Evolutionary conservation across 352 stramenopile genomes (phyloP), one percentile per base, ranked within the genome.

Genomic region (Discostella stelligera): DNA sequence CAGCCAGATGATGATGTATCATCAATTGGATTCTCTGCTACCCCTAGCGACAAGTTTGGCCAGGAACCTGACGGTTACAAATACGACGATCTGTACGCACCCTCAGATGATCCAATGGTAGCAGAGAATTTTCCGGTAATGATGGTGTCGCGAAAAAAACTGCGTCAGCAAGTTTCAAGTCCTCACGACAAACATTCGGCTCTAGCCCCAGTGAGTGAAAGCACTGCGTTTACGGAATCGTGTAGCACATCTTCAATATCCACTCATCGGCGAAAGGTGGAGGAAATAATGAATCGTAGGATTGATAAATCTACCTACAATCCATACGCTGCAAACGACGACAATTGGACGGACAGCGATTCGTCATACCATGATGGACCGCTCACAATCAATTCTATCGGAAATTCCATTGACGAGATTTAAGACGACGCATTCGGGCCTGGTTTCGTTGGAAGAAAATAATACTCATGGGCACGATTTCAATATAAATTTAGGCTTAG

Each of bases 281-380:
- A 72, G 16, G 65, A 64, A 30, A 72, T 72, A 32, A 72, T 72
- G 65, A 72, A 72, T 37, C 65, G 65, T 55, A 16, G 20, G 16
- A 21, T 39, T 64, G 65, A 61, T 27, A 23, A 54, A 44, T 44
- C 37, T 10, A 44, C 11, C 13, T 44, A 44, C n/a, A n/a, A n/a
- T 14, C 37, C 37, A 14, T 44, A 44, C 37, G 37, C 37, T 44
- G 37, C 37, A 14, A 10, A 2, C 27, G 0, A 14, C 16, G 55
- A 21, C 55, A 10, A 63, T 63, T 44, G 37, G 18, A 46, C 55
- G 16, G 27, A 39, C 25, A 63, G 55, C 27, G 55, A 63, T 63
- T 63, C 55, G 25, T 63, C 55, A 9, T 3, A 63, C 39, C n/a
- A 20, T n/a, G 20, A 44, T 44, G 37, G 37, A 14, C 37, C 37